A percentile compares a stretch with the other conserved stretches of the same genome.
Conservation (phyloP, 352 stramenopile genomes). For the Phytopythium vexans region DNA sequence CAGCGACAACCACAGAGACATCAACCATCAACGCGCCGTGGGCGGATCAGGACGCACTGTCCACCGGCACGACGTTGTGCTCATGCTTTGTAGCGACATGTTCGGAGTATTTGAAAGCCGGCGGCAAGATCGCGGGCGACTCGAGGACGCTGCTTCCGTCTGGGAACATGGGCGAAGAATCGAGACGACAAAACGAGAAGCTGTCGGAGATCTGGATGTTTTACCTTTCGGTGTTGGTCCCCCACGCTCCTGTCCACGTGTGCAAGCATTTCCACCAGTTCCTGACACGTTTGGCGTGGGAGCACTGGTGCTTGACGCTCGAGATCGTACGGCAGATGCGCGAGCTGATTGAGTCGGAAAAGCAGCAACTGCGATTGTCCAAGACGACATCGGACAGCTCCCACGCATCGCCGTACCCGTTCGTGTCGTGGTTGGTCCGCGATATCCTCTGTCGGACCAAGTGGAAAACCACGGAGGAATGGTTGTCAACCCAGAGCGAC, state of each 20-base stretch:
- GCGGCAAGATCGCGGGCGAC: constrained; percentile 1
- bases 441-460: constrained; percentile 78
- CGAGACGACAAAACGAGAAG: constrained; percentile 28
- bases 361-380: constrained; percentile 37
- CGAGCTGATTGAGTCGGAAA: constrained; percentile 63
- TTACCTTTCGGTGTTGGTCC: constrained; percentile 68
- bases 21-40: constrained; percentile 68
- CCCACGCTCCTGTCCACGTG: constrained; percentile 69
- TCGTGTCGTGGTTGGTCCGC: constrained; percentile 82
- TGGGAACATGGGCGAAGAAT: background rate
- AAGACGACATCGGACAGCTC: constrained; percentile 13
- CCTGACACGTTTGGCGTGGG: constrained; percentile 74
- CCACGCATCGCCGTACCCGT: constrained; percentile 64
- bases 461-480: constrained; percentile 74
- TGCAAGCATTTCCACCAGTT: constrained; percentile 84
- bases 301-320: constrained; percentile 79
- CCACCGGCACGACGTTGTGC: constrained; percentile 70
- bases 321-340: constrained; percentile 85
- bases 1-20: constrained; percentile 61
- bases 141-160: background rate
- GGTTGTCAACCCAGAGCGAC: constrained; percentile 56
- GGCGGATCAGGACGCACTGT: constrained; percentile 67
- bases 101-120: constrained; percentile 57
- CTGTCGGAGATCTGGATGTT: constrained; percentile 82
- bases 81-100: constrained; percentile 80